Evolutionary conservation across 805 yeast species (phyloP).

Genomic region (Candida suzukii): DNA sequence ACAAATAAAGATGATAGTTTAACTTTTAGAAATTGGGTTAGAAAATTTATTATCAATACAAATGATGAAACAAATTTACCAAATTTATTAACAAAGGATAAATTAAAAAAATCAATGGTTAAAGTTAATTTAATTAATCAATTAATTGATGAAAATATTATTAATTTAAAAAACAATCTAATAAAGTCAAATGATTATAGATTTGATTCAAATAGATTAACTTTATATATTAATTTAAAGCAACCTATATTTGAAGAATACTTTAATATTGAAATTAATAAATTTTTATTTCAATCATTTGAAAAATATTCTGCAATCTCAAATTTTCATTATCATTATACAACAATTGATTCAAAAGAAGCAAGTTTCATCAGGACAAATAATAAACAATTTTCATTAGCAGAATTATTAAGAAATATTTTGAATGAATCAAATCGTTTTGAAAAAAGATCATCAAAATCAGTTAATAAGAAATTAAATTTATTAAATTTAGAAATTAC

Average conservation of each 20-base stretch:
- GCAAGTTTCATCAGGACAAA: neutral
- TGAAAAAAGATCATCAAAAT: too few species aligned
- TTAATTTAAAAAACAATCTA: slow-evolving; percentile 12
- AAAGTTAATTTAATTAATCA: slow-evolving; percentile 7
- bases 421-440: neutral
- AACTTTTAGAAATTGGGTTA: slow-evolving; percentile 51
- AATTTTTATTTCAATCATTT: slow-evolving; percentile 18
- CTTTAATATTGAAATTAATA: slow-evolving; percentile 17
- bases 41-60: slow-evolving; percentile 19
- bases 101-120: slow-evolving; percentile 7
- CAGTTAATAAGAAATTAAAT: neutral
- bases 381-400: neutral
- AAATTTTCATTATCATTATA: slow-evolving; percentile 17
- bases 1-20: slow-evolving; percentile 49
- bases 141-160: slow-evolving; percentile 13
- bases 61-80: slow-evolving; percentile 5
- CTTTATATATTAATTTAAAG: slow-evolving; percentile 12
- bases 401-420: neutral
- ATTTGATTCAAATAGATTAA: slow-evolving; percentile 2
- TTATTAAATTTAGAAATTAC: too few species aligned
- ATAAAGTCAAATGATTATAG: neutral
- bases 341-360: slow-evolving; percentile 14
- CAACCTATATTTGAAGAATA: slow-evolving; percentile 8
- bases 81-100: slow-evolving; percentile 5
- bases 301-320: slow-evolving; percentile 14